Evolutionary conservation across 495 filamentous ascomycete species (phyloP).

Genomic region (Cudoniella acicularis): DNA sequence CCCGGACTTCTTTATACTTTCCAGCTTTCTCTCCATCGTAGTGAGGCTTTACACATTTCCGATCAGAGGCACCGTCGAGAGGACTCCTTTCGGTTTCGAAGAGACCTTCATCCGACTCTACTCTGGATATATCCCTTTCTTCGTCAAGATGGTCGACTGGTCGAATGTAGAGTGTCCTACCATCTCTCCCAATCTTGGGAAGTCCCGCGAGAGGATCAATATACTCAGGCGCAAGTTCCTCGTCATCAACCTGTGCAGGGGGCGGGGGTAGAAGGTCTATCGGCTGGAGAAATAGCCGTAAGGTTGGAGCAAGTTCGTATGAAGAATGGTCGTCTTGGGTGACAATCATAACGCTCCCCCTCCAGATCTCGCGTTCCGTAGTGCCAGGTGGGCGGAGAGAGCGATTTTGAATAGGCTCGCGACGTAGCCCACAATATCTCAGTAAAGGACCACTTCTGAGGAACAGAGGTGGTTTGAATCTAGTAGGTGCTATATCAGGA

Average conservation of each 20-base stretch:
- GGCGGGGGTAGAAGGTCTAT: conserved; percentile 83
- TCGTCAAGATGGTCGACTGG: conserved; percentile 79
- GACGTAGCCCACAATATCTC: conserved; percentile 78
- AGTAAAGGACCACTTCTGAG: conserved; percentile 88
- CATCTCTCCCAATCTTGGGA: conserved; percentile 75
- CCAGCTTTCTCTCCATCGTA: conserved; percentile 69
- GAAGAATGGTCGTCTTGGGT: conserved; percentile 77
- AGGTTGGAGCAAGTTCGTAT: conserved; percentile 70
- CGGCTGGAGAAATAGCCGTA: conserved; percentile 82
- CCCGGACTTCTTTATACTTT: conserved; percentile 75
- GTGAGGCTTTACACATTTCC: conserved; percentile 33
- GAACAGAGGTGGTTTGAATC: conserved; percentile 78
- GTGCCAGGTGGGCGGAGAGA: conserved; percentile 31
- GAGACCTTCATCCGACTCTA: conserved; percentile 77
- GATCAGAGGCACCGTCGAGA: conserved; percentile 16
- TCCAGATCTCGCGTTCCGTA: conserved; percentile 71
- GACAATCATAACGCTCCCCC: conserved; percentile 91
- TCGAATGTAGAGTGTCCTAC: conserved; percentile 76
- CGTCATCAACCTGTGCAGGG: conserved; percentile 60
- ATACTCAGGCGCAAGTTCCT: conserved; percentile 72
- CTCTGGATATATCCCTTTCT: conserved; percentile 63
- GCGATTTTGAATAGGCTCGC: conserved; percentile 36
- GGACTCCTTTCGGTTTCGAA: conserved; percentile 54
- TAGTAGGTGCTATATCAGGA: conserved; percentile 49
- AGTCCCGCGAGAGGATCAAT: conserved; percentile 86